A percentile compares a stretch with the other conserved stretches of the same genome.
These are phyloP conservation scores for Salix arbutifolia DNA, from an alignment of 345 rosid species.

Conservation along the genomic window DNA sequence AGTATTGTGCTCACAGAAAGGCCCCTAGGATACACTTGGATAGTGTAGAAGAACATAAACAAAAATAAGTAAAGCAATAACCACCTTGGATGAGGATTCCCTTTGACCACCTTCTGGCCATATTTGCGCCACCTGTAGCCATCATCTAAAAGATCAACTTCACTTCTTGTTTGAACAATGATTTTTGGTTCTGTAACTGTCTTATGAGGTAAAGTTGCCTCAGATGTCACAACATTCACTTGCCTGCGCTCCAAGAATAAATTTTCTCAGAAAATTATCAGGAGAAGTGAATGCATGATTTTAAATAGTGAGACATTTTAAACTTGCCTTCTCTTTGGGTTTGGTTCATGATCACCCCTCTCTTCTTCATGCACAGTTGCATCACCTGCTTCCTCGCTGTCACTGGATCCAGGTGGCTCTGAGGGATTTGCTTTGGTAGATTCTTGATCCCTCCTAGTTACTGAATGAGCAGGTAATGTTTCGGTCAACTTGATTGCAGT, in stretches of 20 bases:
- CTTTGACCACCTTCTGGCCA: conserved; percentile 99
- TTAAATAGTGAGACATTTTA: neutral
- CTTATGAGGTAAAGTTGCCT: conserved; percentile 55
- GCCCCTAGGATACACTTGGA: neutral
- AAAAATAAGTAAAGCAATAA: conserved; percentile 9
- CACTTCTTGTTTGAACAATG: conserved; percentile 92
- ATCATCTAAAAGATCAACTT: conserved; percentile 95
- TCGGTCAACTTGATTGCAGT: conserved; percentile 22
- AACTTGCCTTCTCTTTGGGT: conserved; percentile 67
- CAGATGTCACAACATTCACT: conserved; percentile 32
- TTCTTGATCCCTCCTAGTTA: conserved; percentile 39
- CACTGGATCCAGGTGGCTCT: conserved; percentile 36
- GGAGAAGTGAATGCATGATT: neutral
- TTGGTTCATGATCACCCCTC: conserved; percentile 49
- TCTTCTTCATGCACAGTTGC: conserved; percentile 38
- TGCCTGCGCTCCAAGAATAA: conserved; percentile 43
- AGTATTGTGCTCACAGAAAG: neutral
- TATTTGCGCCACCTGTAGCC: conserved; percentile 98
- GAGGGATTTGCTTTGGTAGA: conserved; percentile 30
- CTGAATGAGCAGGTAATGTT: conserved; percentile 20
- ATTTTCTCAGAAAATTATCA: neutral
- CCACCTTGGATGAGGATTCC: conserved; percentile 92
- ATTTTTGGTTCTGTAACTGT: conserved; percentile 82
- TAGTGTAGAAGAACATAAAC: conserved; percentile 9
- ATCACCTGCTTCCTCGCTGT: conserved; percentile 50